Evolutionary conservation across 2,329 filamentous ascomycete genomes (phyloP).

Genomic region (Fusarium miscanthi): DNA sequence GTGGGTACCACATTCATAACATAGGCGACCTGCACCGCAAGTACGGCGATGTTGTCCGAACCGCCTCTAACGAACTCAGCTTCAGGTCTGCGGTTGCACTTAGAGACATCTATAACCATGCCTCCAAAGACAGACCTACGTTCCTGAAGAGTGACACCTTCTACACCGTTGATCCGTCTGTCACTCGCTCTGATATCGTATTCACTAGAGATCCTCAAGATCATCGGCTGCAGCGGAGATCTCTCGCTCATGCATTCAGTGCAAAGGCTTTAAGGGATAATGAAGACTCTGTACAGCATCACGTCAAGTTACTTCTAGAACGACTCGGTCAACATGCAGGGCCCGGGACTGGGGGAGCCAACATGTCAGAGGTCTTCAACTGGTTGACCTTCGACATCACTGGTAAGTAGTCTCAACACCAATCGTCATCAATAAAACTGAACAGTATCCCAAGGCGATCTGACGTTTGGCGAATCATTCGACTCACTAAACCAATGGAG

Average conservation of each 20-base stretch:
- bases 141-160: constrained; percentile 25
- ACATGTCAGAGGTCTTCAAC: constrained; percentile 17
- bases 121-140: background rate
- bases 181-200: constrained; percentile 1
- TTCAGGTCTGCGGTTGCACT: constrained; percentile 21
- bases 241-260: constrained; percentile 28
- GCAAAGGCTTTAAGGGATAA: constrained; percentile 9
- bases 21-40: constrained; percentile 10
- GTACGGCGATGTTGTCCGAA: constrained; percentile 37
- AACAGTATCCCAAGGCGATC: background rate
- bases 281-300: constrained; percentile 6
- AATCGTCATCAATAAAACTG: accelerated
- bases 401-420: background rate
- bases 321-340: background rate
- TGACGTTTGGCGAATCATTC: constrained; percentile 31
- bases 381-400: constrained; percentile 31
- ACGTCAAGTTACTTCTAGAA: background rate
- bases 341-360: background rate
- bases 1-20: background rate
- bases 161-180: constrained; percentile 2
- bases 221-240: constrained; percentile 10
- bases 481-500: constrained; percentile 6
- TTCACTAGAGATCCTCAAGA: constrained; percentile 11
- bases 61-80: constrained; percentile 30
- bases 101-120: constrained; percentile 36